Conservation (phyloP, 441 rosid species). For the Pelargonium citronellum region DNA sequence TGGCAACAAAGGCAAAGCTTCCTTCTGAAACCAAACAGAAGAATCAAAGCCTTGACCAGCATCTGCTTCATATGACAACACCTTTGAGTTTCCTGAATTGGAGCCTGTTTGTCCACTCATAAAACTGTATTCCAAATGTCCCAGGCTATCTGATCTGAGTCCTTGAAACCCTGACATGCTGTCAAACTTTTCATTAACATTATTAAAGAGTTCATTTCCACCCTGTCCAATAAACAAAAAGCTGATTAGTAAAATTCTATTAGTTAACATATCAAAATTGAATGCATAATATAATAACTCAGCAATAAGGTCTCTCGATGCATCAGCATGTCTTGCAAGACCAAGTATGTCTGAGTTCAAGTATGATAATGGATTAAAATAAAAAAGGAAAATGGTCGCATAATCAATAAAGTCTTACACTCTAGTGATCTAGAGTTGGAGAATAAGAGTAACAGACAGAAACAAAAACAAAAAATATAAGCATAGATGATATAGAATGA, state of each 20-base stretch:
- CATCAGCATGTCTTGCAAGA: constrained; percentile 7
- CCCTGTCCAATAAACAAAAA: constrained; percentile 30
- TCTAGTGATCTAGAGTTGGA: too few species aligned
- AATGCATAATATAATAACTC: not conserved
- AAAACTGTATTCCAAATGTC: constrained; percentile 40
- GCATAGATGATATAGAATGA: too few species aligned
- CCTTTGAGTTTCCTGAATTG: constrained; percentile 27
- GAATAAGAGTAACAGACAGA: too few species aligned
- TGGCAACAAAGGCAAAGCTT: constrained; percentile 42
- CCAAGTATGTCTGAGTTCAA: not conserved
- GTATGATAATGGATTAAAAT: too few species aligned
- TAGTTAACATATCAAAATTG: not conserved
- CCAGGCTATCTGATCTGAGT: constrained; percentile 29
- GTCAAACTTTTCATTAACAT: constrained; percentile 25
- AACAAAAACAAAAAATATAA: too few species aligned
- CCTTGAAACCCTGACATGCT: constrained; percentile 30
- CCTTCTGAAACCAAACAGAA: constrained; percentile 43
- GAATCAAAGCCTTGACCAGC: constrained; percentile 31
- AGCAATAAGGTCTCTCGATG: not conserved
- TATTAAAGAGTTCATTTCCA: constrained; percentile 28
- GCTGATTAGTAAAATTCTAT: not conserved
- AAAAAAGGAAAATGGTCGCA: too few species aligned
- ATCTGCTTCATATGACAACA: constrained; percentile 29
- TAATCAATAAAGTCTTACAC: too few species aligned
- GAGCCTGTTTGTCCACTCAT: constrained; percentile 27